A percentile compares a stretch with the other conserved stretches of the same genome.
Evolutionary conservation across 169 alveolate genomes (phyloP).

Genomic region (Toxoplasma gondii): DNA sequence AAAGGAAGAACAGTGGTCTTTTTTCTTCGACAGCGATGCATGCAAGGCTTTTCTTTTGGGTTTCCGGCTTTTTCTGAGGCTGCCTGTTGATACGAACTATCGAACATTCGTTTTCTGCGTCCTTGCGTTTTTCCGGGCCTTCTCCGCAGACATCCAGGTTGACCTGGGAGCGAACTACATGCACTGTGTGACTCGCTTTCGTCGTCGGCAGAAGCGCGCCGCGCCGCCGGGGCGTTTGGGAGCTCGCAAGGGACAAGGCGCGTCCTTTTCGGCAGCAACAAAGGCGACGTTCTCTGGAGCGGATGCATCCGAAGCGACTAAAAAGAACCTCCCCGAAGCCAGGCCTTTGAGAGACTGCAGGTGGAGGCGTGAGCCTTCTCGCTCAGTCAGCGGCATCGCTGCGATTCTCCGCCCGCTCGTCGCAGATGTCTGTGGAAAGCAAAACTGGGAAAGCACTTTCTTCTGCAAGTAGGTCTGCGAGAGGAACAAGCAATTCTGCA

Average conservation of each 20-base stretch:
- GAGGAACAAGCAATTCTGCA: neutral
- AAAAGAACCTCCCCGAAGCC: neutral
- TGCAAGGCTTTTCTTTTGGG: too few relatives aligned
- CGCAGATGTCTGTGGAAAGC: conserved; percentile 69
- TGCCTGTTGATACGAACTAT: too few relatives aligned
- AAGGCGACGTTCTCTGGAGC: neutral
- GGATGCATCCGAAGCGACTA: neutral
- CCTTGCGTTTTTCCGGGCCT: neutral
- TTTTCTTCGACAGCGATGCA: too few relatives aligned
- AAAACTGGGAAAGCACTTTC: conserved; percentile 69
- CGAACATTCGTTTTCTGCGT: too few relatives aligned
- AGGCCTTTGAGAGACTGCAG: conserved; percentile 53
- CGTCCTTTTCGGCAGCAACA: neutral
- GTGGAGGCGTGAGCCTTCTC: conserved; percentile 70
- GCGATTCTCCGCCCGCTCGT: conserved; percentile 67
- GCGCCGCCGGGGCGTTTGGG: neutral
- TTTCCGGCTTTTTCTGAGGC: too few relatives aligned
- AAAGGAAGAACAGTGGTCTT: too few relatives aligned
- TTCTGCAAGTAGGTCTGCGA: conserved; percentile 53
- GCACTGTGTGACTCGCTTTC: conserved; percentile 65
- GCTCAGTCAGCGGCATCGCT: conserved; percentile 70
- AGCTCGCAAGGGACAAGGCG: neutral
- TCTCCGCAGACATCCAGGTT: conserved; percentile 55
- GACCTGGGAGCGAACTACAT: conserved; percentile 70
- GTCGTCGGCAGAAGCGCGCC: conserved; percentile 4